Base-by-base conservation (phyloP, 192 early-diverging fungal genomes). In the Glomus cerebriforme region DNA sequence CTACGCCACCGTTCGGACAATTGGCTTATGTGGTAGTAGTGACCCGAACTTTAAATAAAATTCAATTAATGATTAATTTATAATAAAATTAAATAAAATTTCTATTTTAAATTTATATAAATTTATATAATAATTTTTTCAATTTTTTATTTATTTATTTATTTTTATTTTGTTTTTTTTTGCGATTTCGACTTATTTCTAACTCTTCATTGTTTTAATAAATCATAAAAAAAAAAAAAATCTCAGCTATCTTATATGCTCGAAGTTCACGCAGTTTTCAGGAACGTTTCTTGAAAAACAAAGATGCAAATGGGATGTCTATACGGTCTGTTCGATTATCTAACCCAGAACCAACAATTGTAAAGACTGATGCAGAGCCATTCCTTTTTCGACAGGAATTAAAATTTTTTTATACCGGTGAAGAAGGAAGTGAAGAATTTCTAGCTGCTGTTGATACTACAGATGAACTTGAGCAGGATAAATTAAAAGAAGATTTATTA, bases 371-470 rank as follows among this genome's bases (percentile, higher is more conserved):
- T 59, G 45, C 49, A 9, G 54, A 78, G 26, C 67, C 64, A 43
- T 37, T 69, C 62, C 29, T 59, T 26, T 69, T 78, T 69, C 24
- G 31, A 43, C 77, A 78, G 32, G 77, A 78, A 69, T 67, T 78
- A 67, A 78, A 54, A 58, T 78, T 78, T 69, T 78, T 78, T 69
- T 78, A 78, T 59, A 78, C 77, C n/a, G 77, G 45, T 54, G 77
- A 78, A 59, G 77, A 78, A 67, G 77, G 77, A 13, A 69, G 65
- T 59, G 47, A 78, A 69, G 77, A 78, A 47, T 78, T 78, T 78
- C 26, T 78, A 45, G n/a, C 64, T 24, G 77, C 77, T 37, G 77
- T 78, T 24, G 77, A 78, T 59, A 78, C 77, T 7, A 78, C 77
- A 27, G 77, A 67, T 69, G 77, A 78, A n/a, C 54, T 78, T 8